Conservation (phyloP, 768 basidiomycete genomes). For the Rossbeevera mucosa region DNA sequence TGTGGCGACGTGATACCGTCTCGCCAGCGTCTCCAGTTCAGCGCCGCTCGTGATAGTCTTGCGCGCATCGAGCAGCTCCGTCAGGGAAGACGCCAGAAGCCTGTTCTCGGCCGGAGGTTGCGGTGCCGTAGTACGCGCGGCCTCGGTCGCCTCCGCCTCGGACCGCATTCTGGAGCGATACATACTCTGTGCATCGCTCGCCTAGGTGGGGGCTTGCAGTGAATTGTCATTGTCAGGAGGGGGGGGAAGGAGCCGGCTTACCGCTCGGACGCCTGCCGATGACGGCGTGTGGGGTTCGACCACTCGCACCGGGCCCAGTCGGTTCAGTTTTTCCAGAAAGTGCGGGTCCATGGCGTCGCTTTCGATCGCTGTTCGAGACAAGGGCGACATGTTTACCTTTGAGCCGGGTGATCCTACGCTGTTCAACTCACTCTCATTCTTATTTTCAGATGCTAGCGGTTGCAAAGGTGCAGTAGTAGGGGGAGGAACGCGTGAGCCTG, state of each 20-base stretch:
- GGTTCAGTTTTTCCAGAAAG: slow-evolving; percentile 58
- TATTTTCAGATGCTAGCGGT: slow-evolving; percentile 46
- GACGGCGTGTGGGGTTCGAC: slow-evolving; percentile 61
- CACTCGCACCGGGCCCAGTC: slow-evolving; percentile 65
- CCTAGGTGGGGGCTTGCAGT: slow-evolving; percentile 1
- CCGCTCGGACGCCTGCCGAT: slow-evolving; percentile 36
- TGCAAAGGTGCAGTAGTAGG: slow-evolving; percentile 9
- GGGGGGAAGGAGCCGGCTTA: too few relatives aligned
- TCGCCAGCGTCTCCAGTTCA: slow-evolving; percentile 49
- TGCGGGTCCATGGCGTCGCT: slow-evolving; percentile 68
- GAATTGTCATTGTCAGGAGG: too few relatives aligned
- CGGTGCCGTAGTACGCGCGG: not conserved
- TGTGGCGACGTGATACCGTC: slow-evolving; percentile 51
- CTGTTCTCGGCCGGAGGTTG: slow-evolving; percentile 44
- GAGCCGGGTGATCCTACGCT: not conserved
- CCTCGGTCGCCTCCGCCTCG: slow-evolving; percentile 48
- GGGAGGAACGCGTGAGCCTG: slow-evolving; percentile 33
- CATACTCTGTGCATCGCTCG: slow-evolving; percentile 37
- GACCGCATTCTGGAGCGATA: slow-evolving; percentile 52
- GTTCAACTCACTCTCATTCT: slow-evolving; percentile 42
- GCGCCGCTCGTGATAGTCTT: slow-evolving; percentile 41
- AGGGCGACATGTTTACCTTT: not conserved
- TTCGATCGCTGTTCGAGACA: slow-evolving; percentile 46
- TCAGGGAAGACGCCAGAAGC: slow-evolving; percentile 48
- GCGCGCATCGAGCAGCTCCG: slow-evolving; percentile 58